These are phyloP conservation scores for Zostera marina DNA, from an alignment of 116 monocot species.

Conservation along the genomic window DNA sequence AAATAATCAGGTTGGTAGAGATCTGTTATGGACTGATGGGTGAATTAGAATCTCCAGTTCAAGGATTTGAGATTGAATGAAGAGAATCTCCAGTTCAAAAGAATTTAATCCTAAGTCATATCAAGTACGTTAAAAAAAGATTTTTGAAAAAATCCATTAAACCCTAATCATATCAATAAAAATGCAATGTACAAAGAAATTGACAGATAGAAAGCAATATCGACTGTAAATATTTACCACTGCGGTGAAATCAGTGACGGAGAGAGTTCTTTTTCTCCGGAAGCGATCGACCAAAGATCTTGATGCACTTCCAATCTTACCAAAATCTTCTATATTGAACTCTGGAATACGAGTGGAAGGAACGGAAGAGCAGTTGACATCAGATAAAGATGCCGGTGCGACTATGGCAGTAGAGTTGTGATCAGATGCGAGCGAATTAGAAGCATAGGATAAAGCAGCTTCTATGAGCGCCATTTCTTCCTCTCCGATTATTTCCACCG, in stretches of 20 bases:
- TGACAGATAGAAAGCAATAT: too few species aligned
- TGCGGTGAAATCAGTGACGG: slow-evolving; percentile 52
- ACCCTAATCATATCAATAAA: neutral
- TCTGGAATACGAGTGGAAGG: slow-evolving; percentile 1
- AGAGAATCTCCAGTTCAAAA: too few species aligned
- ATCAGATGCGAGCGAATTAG: slow-evolving; percentile 12
- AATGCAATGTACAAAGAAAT: too few species aligned
- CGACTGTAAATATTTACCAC: slow-evolving; percentile 17
- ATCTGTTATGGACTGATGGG: too few species aligned
- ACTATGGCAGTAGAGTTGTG: neutral
- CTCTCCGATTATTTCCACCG: slow-evolving; percentile 52
- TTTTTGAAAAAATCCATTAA: too few species aligned
- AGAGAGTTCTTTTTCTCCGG: slow-evolving; percentile 25
- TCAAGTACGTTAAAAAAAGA: too few species aligned
- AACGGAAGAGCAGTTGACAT: neutral
- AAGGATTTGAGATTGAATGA: too few species aligned
- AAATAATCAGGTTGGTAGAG: too few species aligned
- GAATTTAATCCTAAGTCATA: too few species aligned
- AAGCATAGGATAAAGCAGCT: slow-evolving; percentile 48
- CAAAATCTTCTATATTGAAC: slow-evolving; percentile 37
- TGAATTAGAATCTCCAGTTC: too few species aligned
- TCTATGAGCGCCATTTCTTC: slow-evolving; percentile 77
- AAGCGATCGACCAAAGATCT: slow-evolving; percentile 22
- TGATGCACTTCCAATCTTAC: neutral
- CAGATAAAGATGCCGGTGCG: too few species aligned